These are phyloP conservation scores for Rhizopus stolonifer DNA, from an alignment of 371 early-diverging fungal species.

Conservation along the genomic window DNA sequence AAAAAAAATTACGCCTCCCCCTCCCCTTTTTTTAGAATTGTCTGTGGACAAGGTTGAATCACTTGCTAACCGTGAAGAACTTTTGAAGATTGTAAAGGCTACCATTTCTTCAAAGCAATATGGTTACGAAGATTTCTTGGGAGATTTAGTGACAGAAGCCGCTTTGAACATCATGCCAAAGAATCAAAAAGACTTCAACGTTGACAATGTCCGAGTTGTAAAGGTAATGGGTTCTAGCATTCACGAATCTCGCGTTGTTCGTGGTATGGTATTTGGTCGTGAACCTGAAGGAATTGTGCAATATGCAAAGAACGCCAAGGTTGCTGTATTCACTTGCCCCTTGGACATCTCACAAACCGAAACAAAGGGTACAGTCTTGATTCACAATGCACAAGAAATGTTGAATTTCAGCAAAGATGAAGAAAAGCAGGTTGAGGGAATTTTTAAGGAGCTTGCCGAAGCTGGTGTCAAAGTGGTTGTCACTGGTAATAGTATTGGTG, in stretches of 20 bases:
- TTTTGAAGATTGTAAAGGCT: conserved; percentile 73
- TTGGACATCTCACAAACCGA: conserved; percentile 96
- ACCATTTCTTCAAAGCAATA: conserved; percentile 91
- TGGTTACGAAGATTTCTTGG: conserved; percentile 90
- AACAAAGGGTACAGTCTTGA: conserved; percentile 98
- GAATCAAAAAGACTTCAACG: conserved; percentile 84
- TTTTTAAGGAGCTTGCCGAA: conserved; percentile 86
- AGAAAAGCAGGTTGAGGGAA: conserved; percentile 75
- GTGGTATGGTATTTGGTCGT: conserved; percentile 98
- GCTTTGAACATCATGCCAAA: conserved; percentile 90
- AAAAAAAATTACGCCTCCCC: neutral
- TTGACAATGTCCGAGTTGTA: conserved; percentile 95
- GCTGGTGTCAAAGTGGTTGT: conserved; percentile 94
- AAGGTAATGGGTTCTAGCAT: conserved; percentile 96
- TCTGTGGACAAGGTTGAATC: conserved; percentile 65
- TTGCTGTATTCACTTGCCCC: conserved; percentile 97
- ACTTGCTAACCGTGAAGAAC: conserved; percentile 54
- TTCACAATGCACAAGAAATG: conserved; percentile 97
- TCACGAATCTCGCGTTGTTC: conserved; percentile 89
- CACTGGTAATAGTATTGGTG: conserved; percentile 88
- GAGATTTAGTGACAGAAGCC: conserved; percentile 85
- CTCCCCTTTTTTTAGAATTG: conserved; percentile 50
- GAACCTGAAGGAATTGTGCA: conserved; percentile 85
- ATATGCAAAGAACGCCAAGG: conserved; percentile 80
- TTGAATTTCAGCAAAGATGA: conserved; percentile 95